A percentile compares a stretch with the other conserved stretches of the same genome.
Evolutionary conservation across 2,329 filamentous ascomycete genomes (phyloP).

Genomic region (Fusarium chaquense): DNA sequence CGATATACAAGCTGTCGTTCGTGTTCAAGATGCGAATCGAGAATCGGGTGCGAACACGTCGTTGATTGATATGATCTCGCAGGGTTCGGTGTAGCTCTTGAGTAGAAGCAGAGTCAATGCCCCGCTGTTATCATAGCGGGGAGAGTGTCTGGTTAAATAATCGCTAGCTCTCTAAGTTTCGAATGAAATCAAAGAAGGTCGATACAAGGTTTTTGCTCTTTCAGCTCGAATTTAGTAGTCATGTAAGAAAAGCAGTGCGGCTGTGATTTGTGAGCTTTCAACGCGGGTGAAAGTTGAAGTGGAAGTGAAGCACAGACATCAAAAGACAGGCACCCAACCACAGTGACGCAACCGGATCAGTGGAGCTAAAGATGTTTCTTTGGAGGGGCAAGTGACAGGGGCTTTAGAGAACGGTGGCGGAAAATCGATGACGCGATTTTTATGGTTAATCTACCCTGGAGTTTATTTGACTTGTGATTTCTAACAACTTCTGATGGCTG

Average conservation of each 20-base stretch:
- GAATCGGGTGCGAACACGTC: neutral
- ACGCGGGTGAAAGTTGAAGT: constrained; percentile 32
- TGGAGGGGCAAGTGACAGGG: constrained; percentile 36
- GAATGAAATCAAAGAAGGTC: neutral
- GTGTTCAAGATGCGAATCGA: neutral
- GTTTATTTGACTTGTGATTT: neutral
- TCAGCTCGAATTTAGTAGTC: constrained; percentile 2
- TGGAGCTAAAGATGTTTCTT: constrained; percentile 27
- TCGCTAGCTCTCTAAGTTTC: neutral
- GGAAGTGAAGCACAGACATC: constrained; percentile 43
- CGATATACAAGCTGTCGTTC: neutral
- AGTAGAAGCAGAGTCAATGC: constrained; percentile 30
- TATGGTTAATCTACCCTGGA: constrained; percentile 19
- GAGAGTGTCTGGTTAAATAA: constrained; percentile 5
- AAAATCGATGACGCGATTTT: constrained; percentile 44
- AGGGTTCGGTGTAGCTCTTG: constrained; percentile 38
- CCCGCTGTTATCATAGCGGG: constrained; percentile 39
- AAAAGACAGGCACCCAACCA: constrained; percentile 49
- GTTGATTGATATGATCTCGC: constrained; percentile 15
- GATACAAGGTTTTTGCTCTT: neutral
- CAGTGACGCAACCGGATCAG: constrained; percentile 50
- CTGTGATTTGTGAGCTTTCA: constrained; percentile 6
- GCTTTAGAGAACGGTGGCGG: constrained; percentile 23
- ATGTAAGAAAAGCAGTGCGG: constrained; percentile 5
- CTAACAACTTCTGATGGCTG: too few species aligned